Evolutionary conservation across 805 yeast genomes (phyloP), one percentile per base, ranked within the genome.

Genomic region (Candida parachauliodes): DNA sequence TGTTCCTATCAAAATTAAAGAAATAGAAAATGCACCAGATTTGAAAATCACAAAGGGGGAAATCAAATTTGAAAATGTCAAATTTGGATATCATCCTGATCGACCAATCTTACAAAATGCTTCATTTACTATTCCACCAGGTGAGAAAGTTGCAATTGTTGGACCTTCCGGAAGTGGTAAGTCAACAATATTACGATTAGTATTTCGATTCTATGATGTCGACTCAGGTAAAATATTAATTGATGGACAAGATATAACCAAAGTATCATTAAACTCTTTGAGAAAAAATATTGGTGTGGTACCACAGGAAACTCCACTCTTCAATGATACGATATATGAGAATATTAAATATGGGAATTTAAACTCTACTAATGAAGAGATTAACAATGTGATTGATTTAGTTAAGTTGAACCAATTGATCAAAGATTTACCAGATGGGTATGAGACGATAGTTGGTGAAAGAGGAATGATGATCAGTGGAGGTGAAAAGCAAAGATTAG

Each of bases 401-500:
- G 95, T 95, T 3, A 81, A 84, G 50, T 68, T 91, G 44, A 76
- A 76, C 43, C 57, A 62, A 17, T 64, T 91, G 32, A 71, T 91
- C 11, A 48, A 58, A 5, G 85, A 81, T 30, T 61, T 93, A 32
- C 98, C 98, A 0, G 84, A 85, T 10, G 96, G 97, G 1, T 67
- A 76, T 28, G 68, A 83, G 20, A 93, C 98, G 0, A 70, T 86
- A 41, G 98, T 93, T 12, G 98, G 98, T 34, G 98, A 93, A 59
- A 70, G 94, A 54, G 98, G 98, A n/a, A 74, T 93, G 74, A 93
- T 93, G 98, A 89, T 93, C 32, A 88, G 96, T 18, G 98, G 98
- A n/a, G 98, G 98, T 43, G 98, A 93, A 58, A 89, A 93, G 57
- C 98, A 93, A 62, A 69, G 98, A 45, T 68, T 93, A 29, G 98